These are phyloP conservation scores for Pseudogymnoascus sp. DNA, from an alignment of 2,329 filamentous ascomycete genomes.

Conservation along the genomic window DNA sequence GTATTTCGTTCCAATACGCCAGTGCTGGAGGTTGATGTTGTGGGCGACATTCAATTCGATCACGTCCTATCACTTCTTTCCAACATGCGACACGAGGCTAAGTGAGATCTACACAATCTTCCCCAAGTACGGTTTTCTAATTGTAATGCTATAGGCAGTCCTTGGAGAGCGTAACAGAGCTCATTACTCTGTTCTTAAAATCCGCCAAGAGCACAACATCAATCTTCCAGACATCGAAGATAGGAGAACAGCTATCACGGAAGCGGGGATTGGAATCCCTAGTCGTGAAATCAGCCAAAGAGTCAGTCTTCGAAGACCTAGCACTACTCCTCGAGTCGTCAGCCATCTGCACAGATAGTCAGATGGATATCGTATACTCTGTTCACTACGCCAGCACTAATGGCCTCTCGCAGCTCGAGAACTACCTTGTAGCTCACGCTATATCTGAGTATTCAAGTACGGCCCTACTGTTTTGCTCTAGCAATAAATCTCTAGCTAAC, in stretches of 20 bases:
- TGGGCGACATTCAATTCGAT: slow-evolving; percentile 17
- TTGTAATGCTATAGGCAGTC: slow-evolving; percentile 13
- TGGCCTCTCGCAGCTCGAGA: slow-evolving; percentile 21
- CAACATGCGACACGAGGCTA: slow-evolving; percentile 10
- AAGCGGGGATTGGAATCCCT: slow-evolving; percentile 15
- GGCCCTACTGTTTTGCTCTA: neutral
- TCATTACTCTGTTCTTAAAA: slow-evolving; percentile 18
- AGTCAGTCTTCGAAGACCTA: slow-evolving; percentile 19
- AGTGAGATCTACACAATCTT: slow-evolving; percentile 13
- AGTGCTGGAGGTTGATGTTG: slow-evolving; percentile 13
- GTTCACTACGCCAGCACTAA: slow-evolving; percentile 21
- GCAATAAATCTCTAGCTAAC: neutral
- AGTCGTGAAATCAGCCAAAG: slow-evolving; percentile 19
- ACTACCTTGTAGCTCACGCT: slow-evolving; percentile 21
- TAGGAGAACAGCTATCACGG: slow-evolving; percentile 14
- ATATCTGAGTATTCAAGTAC: slow-evolving; percentile 18
- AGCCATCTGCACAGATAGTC: neutral
- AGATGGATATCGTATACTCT: slow-evolving; percentile 16
- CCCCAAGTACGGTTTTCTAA: neutral
- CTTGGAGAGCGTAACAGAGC: slow-evolving; percentile 12
- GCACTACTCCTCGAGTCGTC: slow-evolving; percentile 14
- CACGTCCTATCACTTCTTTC: slow-evolving; percentile 11
- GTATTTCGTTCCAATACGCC: neutral
- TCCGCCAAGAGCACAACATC: slow-evolving; percentile 16
- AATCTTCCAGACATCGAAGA: slow-evolving; percentile 17